Percentiles rank a stretch among this genome's conserved stretches.
These are phyloP conservation scores for Tulasnella sp. DNA, from an alignment of 768 basidiomycete species.

Conservation along the genomic window DNA sequence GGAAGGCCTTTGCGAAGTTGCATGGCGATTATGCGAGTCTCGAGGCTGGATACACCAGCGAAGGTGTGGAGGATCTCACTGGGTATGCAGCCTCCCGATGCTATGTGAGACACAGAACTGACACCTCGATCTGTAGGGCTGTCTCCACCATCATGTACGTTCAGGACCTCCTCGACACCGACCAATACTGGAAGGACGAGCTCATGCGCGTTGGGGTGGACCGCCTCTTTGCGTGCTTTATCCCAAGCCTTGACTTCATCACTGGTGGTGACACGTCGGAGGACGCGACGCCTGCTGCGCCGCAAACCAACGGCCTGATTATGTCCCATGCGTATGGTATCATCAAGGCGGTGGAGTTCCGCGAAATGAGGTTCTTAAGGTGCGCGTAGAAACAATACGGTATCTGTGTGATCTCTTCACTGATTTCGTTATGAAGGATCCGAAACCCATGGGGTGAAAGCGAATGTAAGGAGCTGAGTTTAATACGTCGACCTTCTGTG, in stretches of 20 bases:
- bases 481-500: too few species aligned
- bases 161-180: constrained; percentile 40
- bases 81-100: constrained; percentile 32
- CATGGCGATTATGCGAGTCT: constrained; percentile 39
- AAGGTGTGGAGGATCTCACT: constrained; percentile 48
- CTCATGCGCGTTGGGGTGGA: constrained; percentile 35
- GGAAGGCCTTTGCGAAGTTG: constrained; percentile 49
- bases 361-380: constrained; percentile 38
- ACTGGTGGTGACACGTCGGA: constrained; percentile 35
- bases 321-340: constrained; percentile 38
- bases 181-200: constrained; percentile 47
- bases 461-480: constrained; percentile 5
- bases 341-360: constrained; percentile 35
- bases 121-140: neutral
- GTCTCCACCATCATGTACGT: constrained; percentile 11
- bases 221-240: constrained; percentile 44
- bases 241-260: constrained; percentile 27
- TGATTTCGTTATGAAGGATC: constrained; percentile 18
- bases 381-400: too few species aligned
- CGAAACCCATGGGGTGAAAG: constrained; percentile 43
- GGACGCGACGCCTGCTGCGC: constrained; percentile 31
- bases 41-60: constrained; percentile 33
- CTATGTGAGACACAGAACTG: neutral
- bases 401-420: too few species aligned
- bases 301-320: constrained; percentile 22